Evolutionary conservation across 106 monocot genomes (phyloP).

Genomic region (Posidonia australis): DNA sequence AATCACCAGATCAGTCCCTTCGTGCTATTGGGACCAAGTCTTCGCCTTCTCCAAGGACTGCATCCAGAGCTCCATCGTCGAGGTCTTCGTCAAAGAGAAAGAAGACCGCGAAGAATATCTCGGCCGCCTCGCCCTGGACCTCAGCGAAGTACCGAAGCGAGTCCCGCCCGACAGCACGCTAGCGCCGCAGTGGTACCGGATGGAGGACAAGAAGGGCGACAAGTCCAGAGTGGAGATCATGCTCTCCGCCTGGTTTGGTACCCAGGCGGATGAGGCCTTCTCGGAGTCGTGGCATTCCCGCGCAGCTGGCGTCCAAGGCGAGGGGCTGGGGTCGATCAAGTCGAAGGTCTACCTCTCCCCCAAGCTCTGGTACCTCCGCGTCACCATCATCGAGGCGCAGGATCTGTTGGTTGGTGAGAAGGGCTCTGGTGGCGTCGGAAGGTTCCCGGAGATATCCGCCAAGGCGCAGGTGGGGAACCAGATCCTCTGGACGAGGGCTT

Average conservation of each 20-base stretch:
- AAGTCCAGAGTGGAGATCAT: conserved; percentile 47
- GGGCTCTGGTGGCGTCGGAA: not conserved
- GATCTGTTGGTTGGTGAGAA: conserved; percentile 7
- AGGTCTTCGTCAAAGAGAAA: conserved; percentile 52
- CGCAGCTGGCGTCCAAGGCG: conserved; percentile 16
- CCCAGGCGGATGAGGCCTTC: conserved; percentile 57
- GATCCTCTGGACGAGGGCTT: conserved; percentile 1
- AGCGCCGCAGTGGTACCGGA: conserved; percentile 57
- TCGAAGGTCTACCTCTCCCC: conserved; percentile 23
- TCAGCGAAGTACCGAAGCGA: conserved; percentile 44
- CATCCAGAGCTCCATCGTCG: conserved; percentile 32
- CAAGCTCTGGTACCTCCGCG: conserved; percentile 24
- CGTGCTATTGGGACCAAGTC: conserved; percentile 54
- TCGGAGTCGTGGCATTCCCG: conserved; percentile 67
- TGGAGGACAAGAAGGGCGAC: conserved; percentile 42
- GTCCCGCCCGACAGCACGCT: conserved; percentile 66
- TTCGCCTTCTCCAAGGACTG: conserved; percentile 57
- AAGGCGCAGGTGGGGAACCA: conserved; percentile 11
- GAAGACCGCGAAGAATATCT: conserved; percentile 56
- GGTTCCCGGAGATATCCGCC: conserved; percentile 1
- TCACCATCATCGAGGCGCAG: conserved; percentile 21
- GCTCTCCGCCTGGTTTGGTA: conserved; percentile 65
- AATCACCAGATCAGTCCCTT: conserved; percentile 35
- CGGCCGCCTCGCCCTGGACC: conserved; percentile 37
- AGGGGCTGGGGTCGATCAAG: not conserved